A percentile compares a stretch with the other conserved stretches of the same genome.
These are phyloP conservation scores for Gynandropsis gynandra DNA, from an alignment of 345 rosid species.

Conservation along the genomic window DNA sequence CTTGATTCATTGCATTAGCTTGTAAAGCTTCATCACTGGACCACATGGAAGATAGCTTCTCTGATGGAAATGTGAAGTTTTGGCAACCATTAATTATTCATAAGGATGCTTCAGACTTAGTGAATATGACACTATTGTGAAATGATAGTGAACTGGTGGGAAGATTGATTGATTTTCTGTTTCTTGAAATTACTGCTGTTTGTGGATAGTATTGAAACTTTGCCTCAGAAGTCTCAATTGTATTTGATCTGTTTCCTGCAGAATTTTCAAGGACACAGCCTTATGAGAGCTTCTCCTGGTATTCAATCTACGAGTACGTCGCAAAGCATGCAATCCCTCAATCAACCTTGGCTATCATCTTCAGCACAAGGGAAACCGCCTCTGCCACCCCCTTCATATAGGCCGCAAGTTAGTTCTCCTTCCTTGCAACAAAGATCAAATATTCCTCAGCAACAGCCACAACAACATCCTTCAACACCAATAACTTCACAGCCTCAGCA, in stretches of 20 bases:
- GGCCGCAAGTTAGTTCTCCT: slow-evolving; percentile 55
- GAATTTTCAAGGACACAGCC: slow-evolving; percentile 73
- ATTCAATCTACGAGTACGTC: slow-evolving; percentile 51
- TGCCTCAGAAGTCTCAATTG: slow-evolving; percentile 1
- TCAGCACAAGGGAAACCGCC: slow-evolving; percentile 80
- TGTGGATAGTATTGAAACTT: slow-evolving; percentile 1
- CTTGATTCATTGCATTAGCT: slow-evolving; percentile 1
- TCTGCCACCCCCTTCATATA: slow-evolving; percentile 60
- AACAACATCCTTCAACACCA: slow-evolving; percentile 42
- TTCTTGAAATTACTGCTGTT: neutral
- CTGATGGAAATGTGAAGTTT: no score
- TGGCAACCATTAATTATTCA: slow-evolving; percentile 3
- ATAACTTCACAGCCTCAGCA: slow-evolving; percentile 47
- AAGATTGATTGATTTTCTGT: neutral
- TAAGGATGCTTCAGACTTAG: neutral
- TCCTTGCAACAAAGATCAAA: slow-evolving; percentile 73
- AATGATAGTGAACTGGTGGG: neutral
- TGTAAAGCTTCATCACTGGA: neutral
- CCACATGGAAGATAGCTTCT: neutral
- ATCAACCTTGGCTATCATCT: slow-evolving; percentile 83
- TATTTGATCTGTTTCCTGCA: slow-evolving; percentile 21
- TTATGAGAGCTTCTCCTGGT: slow-evolving; percentile 48
- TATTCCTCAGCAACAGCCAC: slow-evolving; percentile 56
- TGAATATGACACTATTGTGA: neutral
- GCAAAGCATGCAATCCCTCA: slow-evolving; percentile 46